Evolutionary conservation across 2,329 filamentous ascomycete species (phyloP), one percentile per base, ranked within the genome.

Genomic region (Tricladium varicosporioides): DNA sequence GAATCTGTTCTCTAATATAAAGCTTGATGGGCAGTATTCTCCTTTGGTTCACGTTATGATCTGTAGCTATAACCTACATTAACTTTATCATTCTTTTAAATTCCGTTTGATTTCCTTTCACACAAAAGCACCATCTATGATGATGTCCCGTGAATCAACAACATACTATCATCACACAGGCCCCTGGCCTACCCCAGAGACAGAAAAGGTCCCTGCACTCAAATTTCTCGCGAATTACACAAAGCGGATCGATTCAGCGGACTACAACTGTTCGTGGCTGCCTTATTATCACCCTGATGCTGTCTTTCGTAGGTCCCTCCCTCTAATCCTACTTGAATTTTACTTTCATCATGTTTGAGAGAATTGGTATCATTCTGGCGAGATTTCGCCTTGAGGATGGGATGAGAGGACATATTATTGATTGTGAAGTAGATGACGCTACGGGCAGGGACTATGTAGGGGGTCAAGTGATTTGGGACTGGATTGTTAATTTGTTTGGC

Each of bases 231-330:
- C 49, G 8, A 51, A 51, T 16, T 51, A 51, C 36, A 16, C 18
- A n/a, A 43, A 51, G 36, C n/a, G 36, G 4, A 51, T 51, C 36
- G 36, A 51, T n/a, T 42, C 31, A 10, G 49, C 49, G 13, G 49
- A 51, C 5, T 51, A 51, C 15, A 14, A 44, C 36, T 22, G 16
- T 16, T 51, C 49, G 15, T 51, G 43, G 13, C 22, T 51, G n/a
- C 49, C 49, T 13, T 51, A 51, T 31, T 51, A 51, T 19, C 49
- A 51, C 22, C 36, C 49, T 4, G 27, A 44, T 9, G n/a, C 49
- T 5, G 49, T 51, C 8, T 51, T 51, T 31, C 49, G 36, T 40
- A n/a, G n/a, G 36, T 40, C n/a, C n/a, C n/a, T 4, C 11, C 11
- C 11, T 10, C n/a, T 10, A 2, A 5, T 40, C 22, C 22, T 7